A percentile compares a stretch with the other conserved stretches of the same genome.
phyloP scores from a whole-genome alignment of 306 rosid species.

The Lathyrus tuberosus region DNA sequence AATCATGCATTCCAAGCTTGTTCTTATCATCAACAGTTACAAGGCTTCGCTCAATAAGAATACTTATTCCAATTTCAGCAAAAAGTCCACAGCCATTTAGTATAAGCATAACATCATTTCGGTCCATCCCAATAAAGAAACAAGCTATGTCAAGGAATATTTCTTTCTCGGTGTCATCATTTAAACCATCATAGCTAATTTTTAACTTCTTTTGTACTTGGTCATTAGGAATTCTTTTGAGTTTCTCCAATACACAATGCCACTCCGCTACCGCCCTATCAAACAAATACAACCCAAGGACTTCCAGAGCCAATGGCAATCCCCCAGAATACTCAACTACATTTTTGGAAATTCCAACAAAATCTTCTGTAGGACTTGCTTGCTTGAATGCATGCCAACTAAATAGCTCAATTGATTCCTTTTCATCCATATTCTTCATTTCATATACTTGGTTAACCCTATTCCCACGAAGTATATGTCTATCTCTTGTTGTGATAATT shows the following conservation, averaged over 20 bases:
- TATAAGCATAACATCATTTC: neutral
- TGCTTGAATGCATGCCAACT: constrained; percentile 2
- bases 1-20: constrained; percentile 6
- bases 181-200: neutral
- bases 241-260: neutral
- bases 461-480: neutral
- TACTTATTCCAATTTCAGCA: constrained; percentile 7
- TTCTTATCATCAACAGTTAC: neutral
- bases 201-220: neutral
- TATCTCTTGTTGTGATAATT: neutral
- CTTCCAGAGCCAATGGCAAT: neutral
- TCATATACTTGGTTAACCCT: neutral
- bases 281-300: neutral
- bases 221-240: neutral
- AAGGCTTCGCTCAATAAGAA: constrained; percentile 6
- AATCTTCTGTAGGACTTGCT: neutral
- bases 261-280: neutral
- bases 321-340: neutral
- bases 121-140: constrained; percentile 14
- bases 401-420: neutral
- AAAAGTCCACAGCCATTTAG: neutral
- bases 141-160: constrained; percentile 1
- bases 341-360: neutral
- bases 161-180: neutral
- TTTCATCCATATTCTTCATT: neutral